Base-by-base conservation (phyloP, 2,329 filamentous ascomycete genomes). In the Epichloe festucae region DNA sequence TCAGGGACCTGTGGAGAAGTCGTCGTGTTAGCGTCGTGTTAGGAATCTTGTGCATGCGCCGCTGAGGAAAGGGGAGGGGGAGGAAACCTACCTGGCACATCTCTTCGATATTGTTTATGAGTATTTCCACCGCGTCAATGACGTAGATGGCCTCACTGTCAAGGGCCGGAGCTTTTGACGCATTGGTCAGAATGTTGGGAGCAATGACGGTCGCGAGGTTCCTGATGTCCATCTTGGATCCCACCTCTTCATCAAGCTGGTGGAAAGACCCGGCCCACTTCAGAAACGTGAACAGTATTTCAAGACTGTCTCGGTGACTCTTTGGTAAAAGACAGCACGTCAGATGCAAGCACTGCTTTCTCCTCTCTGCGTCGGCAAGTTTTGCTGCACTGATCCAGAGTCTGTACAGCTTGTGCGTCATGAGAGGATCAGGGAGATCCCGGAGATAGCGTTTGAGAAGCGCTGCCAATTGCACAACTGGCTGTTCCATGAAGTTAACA, bases 211-310 rank as follows among this genome's bases (percentile, higher is more conserved):
- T 97, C 3, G 93, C 89, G 56, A 98, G 78, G 63, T 98, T 98
- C 72, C 95, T 89, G 50, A 95, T 87, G 65, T 98, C 93, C 93
- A 98, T 98, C 75, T 97, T 96, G 60, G 91, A 96, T 27, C 93
- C 93, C 21, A 86, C 87, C 65, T 98, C 93, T 62, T 98, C 93
- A 60, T 98, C 93, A 14, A 98, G 84, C 63, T 96, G 90, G 56
- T 94, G 91, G 73, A 98, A 98, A 2, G 90, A 95, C 4, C 90
- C 89, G 5, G 90, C 89, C 91, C 93, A 98, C 63, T 95, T 95
- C 46, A 98, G 76, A 75, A 98, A 98, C 48, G 84, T 87, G 70
- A 96, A 97, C 2, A 98, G 70, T 42, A 98, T 89, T 69, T 98
- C 93, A 68, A 98, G 82, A 17, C 87, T 90, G 67, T 98, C 93